Conservation (phyloP, 2,329 filamentous ascomycete species). For the Neopestalotiopsis clavispora region DNA sequence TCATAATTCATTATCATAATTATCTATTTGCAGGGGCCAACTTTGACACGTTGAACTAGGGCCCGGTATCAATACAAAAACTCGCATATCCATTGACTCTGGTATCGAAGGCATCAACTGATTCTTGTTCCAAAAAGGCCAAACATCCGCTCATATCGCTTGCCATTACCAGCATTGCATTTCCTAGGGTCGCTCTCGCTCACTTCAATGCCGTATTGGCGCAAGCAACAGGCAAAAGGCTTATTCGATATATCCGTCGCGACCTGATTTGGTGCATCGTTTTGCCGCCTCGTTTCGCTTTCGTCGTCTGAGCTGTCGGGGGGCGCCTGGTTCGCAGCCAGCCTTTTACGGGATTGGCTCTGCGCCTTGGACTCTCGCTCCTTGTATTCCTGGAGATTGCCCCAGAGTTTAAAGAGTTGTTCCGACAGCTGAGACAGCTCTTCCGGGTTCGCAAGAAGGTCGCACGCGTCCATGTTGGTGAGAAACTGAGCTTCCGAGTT, state of each 20-base stretch:
- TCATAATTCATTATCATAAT: too few relatives aligned
- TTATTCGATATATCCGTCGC: conserved; percentile 49
- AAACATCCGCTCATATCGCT: conserved; percentile 67
- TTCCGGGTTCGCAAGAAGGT: conserved; percentile 58
- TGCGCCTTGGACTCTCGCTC: conserved; percentile 34
- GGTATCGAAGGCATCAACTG: neutral
- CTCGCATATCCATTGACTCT: too few relatives aligned
- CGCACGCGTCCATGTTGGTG: conserved; percentile 50
- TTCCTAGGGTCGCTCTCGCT: conserved; percentile 43
- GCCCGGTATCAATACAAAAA: too few relatives aligned
- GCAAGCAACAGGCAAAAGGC: conserved; percentile 73
- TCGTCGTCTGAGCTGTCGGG: conserved; percentile 40
- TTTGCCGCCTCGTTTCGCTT: neutral
- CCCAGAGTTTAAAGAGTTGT: conserved; percentile 81
- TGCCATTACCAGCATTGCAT: conserved; percentile 49
- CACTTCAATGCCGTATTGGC: conserved; percentile 69
- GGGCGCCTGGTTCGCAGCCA: conserved; percentile 36
- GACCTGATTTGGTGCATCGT: neutral
- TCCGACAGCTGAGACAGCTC: conserved; percentile 64
- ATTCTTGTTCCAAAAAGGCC: conserved; percentile 70
- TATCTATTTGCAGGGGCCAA: too few relatives aligned
- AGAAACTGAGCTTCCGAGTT: conserved; percentile 58
- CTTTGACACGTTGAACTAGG: too few relatives aligned
- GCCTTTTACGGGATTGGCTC: conserved; percentile 29
- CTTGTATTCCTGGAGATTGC: conserved; percentile 78